Conservation (phyloP, 1,284 basidiomycete genomes). For the Meira miltonrushii region DNA sequence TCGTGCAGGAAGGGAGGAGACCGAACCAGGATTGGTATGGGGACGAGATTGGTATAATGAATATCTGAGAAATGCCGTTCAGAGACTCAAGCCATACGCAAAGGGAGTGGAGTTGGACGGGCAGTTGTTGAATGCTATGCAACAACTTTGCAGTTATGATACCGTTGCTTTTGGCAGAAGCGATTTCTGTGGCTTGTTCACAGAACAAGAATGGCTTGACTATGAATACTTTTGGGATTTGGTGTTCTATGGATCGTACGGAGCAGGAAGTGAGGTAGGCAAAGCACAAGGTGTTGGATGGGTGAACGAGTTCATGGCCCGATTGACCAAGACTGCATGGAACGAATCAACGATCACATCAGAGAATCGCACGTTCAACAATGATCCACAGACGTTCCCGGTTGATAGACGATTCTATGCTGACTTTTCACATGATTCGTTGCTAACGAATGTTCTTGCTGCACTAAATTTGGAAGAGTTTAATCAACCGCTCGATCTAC, state of each 20-base stretch:
- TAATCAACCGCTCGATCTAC: neutral
- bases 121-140: slow-evolving; percentile 34
- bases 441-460: slow-evolving; percentile 40
- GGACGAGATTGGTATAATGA: slow-evolving; percentile 3
- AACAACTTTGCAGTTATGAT: slow-evolving; percentile 50
- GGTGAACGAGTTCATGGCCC: slow-evolving; percentile 55
- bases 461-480: slow-evolving; percentile 33
- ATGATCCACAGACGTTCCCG: slow-evolving; percentile 36
- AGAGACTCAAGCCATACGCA: neutral
- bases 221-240: slow-evolving; percentile 66
- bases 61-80: slow-evolving; percentile 1
- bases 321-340: slow-evolving; percentile 19
- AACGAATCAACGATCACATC: slow-evolving; percentile 23
- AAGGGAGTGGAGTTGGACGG: slow-evolving; percentile 19
- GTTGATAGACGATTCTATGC: slow-evolving; percentile 41
- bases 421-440: slow-evolving; percentile 50
- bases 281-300: slow-evolving; percentile 78
- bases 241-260: slow-evolving; percentile 58
- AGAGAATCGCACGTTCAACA: slow-evolving; percentile 45
- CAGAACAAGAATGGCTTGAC: slow-evolving; percentile 79
- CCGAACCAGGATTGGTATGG: neutral
- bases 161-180: slow-evolving; percentile 80
- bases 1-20: slow-evolving; percentile 17
- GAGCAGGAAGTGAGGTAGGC: slow-evolving; percentile 71
- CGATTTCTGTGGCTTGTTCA: slow-evolving; percentile 83